Evolutionary conservation across 2,329 filamentous ascomycete genomes (phyloP), one percentile per base, ranked within the genome.

Genomic region (Colletotrichum somersetense): DNA sequence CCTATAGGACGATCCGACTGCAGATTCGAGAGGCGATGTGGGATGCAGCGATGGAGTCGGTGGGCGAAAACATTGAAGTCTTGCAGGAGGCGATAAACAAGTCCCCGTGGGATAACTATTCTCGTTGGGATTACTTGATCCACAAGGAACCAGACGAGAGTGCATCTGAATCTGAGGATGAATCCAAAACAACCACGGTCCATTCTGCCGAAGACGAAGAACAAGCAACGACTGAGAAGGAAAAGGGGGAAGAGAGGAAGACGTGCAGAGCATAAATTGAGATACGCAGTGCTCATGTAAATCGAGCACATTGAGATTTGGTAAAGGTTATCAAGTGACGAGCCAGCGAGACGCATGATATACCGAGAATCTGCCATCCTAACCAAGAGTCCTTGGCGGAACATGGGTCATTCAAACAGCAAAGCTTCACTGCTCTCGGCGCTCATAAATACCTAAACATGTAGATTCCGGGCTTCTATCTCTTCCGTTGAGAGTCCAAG

Each of bases 381-480:
- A 52, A 14, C 12, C 3, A 16, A 30, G 48, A 14, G 26, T 3
- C 5, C 5, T 16, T 8, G 12, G 1, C 2, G 12, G 14, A 16
- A 52, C 14, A 7, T 30, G 11, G 14, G 6, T 26, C 12, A 26
- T 3, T 26, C 14, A 4, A 26, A 16, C 1, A 16, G 12, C 2
- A 16, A 8, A 3, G 0, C 5, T 52, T 14, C 10, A 5, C 5
- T 3, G 6, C 10, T 8, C 16, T 85, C 20, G 14, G 2, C 2
- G 18, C 5, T 1, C 1, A 46, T 10, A 46, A 18, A n/a, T 14
- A 20, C 16, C 35, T 12, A 40, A 3, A 20, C 20, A 10, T 14
- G 20, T 8, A 20, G 38, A 3, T 46, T 6, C 53, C 26, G n/a
- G 35, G 16, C 12, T n/a, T 3, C 16, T 5, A 18, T 50, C 18